phyloP scores from a whole-genome alignment of 2,329 filamentous ascomycete genomes.

The Macrophomina tecta region DNA sequence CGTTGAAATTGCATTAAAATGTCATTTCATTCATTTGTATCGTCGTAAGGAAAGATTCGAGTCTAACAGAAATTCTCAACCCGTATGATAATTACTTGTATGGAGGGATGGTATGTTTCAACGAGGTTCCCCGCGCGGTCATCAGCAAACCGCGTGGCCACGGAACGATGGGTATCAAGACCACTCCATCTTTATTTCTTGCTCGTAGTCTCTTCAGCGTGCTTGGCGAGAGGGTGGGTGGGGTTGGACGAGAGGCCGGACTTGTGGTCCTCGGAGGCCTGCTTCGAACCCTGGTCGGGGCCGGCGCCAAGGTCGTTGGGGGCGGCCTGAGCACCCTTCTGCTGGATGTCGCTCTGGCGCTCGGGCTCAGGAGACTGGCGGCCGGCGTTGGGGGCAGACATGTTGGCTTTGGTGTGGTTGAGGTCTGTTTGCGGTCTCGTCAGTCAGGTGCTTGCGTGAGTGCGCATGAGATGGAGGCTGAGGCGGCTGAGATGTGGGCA shows the following conservation, averaged over 20 bases:
- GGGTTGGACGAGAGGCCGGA: constrained; percentile 67
- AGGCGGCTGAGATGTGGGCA: background rate
- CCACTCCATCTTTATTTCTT: constrained; percentile 48
- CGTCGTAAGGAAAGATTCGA: background rate
- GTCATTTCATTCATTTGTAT: constrained; percentile 6
- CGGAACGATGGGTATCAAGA: background rate
- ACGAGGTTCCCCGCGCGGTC: too few species aligned
- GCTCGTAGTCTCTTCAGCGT: constrained; percentile 64
- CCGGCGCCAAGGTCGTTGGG: constrained; percentile 59
- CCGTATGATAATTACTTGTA: background rate
- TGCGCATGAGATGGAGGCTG: background rate
- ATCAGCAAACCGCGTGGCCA: too few species aligned
- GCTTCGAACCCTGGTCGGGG: constrained; percentile 54
- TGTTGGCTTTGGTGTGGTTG: constrained; percentile 49
- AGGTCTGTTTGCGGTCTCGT: constrained; percentile 33
- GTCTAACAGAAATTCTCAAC: background rate
- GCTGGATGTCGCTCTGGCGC: constrained; percentile 68
- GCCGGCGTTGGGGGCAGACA: constrained; percentile 70
- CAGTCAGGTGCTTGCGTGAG: background rate
- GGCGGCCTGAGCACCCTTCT: constrained; percentile 63
- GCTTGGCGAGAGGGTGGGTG: constrained; percentile 66
- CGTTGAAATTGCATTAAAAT: background rate
- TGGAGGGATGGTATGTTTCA: background rate
- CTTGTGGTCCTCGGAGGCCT: constrained; percentile 59
- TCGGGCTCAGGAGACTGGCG: constrained; percentile 80